A percentile compares a stretch with the other conserved stretches of the same genome.
These are phyloP conservation scores for Fistulina hepatica DNA, from an alignment of 1,284 basidiomycete genomes.

Conservation along the genomic window DNA sequence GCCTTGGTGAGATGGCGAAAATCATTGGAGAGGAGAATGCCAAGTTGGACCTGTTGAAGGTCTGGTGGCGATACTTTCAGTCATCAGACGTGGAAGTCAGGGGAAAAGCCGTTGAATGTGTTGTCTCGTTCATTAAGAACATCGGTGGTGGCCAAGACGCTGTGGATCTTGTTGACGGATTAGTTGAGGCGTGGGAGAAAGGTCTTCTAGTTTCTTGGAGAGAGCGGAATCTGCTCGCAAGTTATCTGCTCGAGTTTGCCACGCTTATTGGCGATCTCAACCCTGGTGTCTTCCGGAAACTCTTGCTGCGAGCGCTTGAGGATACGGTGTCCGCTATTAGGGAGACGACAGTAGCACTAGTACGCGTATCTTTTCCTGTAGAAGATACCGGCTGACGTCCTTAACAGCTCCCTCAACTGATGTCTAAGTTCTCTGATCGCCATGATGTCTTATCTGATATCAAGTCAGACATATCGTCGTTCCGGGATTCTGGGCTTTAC, in stretches of 20 bases:
- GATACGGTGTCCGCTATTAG: conserved; percentile 81
- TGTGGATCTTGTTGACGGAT: conserved; percentile 36
- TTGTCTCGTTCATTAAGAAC: conserved; percentile 47
- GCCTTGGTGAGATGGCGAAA: conserved; percentile 81
- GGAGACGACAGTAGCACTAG: conserved; percentile 59
- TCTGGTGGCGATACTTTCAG: conserved; percentile 58
- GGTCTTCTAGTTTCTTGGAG: conserved; percentile 69
- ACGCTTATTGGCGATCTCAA: conserved; percentile 24
- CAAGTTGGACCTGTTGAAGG: conserved; percentile 57
- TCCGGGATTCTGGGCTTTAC: conserved; percentile 48
- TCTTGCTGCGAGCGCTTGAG: conserved; percentile 58
- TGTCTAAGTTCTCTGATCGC: conserved; percentile 35
- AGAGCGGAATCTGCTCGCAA: conserved; percentile 63
- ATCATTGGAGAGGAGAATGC: conserved; percentile 71
- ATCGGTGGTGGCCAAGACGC: conserved; percentile 35
- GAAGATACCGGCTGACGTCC: conserved; percentile 17
- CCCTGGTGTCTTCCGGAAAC: conserved; percentile 24
- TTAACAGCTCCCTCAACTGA: conserved; percentile 42
- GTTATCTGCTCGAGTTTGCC: conserved; percentile 42
- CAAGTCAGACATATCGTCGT: conserved; percentile 38
- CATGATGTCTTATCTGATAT: conserved; percentile 31
- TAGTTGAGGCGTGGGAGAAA: conserved; percentile 56
- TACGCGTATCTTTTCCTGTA: conserved; percentile 32
- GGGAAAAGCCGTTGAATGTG: conserved; percentile 53
- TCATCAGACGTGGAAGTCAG: conserved; percentile 61